Evolutionary conservation across 495 filamentous ascomycete genomes (phyloP), one percentile per base, ranked within the genome.

Genomic region (Tetracladium setigerum): DNA sequence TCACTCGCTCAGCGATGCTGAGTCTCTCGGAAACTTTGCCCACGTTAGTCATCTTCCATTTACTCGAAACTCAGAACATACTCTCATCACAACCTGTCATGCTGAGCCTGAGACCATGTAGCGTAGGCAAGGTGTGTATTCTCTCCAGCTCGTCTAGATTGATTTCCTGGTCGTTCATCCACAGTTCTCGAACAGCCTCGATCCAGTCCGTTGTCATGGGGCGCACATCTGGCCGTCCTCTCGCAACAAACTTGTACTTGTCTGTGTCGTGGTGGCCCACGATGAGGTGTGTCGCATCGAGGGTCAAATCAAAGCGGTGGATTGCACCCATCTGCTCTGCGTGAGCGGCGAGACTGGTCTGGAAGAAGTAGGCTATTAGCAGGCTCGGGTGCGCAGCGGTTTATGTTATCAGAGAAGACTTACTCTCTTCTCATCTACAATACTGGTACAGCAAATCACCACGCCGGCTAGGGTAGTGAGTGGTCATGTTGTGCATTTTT

Each of bases 241-340:
- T 88, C 17, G 92, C 92, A 57, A 96, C 91, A 66, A 92, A 95
- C 58, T 82, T 84, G 70, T 98, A 98, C 63, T 98, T 98, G 12
- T 83, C 77, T 0, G 90, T 96, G 54, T 87, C 75, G 46, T 84
- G 83, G 48, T 86, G 82, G 57, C 89, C 92, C 53, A 95, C 86
- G 53, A 98, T 78, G 24, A 98, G 77, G 68, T 98, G 92, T 2
- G 92, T 98, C 49, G 95, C 89, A 61, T 96, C 88, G 38, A 86
- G 86, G 30, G 92, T 97, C n/a, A 98, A 81, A 63, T 97, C 88
- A 58, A 86, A 81, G 48, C 84, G 83, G 69, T 91, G 84, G 47
- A 73, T 66, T 27, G 90, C 92, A 49, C 92, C 92, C 77, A 98
- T 91, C 55, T 94, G 78, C 56, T 69, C 62, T 10, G 84, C 86